Evolutionary conservation across 2,329 filamentous ascomycete genomes (phyloP), one percentile per base, ranked within the genome.

Genomic region (Ophidiomyces ophidiicola): DNA sequence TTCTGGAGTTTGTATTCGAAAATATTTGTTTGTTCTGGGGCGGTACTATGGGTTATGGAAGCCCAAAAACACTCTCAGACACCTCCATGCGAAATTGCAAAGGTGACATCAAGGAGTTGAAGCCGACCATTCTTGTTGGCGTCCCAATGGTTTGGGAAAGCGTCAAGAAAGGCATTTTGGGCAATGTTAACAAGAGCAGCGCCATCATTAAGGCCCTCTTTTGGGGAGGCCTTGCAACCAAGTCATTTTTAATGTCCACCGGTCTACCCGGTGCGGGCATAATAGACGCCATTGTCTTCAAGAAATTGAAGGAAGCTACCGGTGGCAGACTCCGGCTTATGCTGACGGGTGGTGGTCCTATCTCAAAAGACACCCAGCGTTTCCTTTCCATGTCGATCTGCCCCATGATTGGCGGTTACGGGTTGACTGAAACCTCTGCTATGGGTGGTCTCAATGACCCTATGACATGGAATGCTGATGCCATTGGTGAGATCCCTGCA

Each of bases 81-180:
- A 63, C 68, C 3, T 92, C 82, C 14, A 81, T 93, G 62, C 78
- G 80, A 49, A 90, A 96, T 62, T 94, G 83, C 67, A 76, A 79
- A 50, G 88, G 90, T 50, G 90, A 98, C 53, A 94, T 98, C 64
- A 81, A 82, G 44, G 87, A 94, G 55, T 81, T 96, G 57, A 74
- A 74, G 51, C 90, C 90, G 1, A 92, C 86, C 1, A 74, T 94
- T 56, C 74, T 98, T 57, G 82, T 94, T 26, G 90, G 90, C 59
- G 90, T 98, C 2, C 90, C 90, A 1, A 87, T 92, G 43, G 81
- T 98, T 21, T 98, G 88, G 87, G 90, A 98, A 65, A 87, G 84
- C 1, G 81, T 98, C 53, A 88, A 86, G 69, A 98, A 98, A 70
- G 90, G 90, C 39, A 82, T 98, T 53, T 68, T 88, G 47, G 64